Base-by-base conservation (phyloP, 139 green algal species). In the Chlamydomonas sp. region DNA sequence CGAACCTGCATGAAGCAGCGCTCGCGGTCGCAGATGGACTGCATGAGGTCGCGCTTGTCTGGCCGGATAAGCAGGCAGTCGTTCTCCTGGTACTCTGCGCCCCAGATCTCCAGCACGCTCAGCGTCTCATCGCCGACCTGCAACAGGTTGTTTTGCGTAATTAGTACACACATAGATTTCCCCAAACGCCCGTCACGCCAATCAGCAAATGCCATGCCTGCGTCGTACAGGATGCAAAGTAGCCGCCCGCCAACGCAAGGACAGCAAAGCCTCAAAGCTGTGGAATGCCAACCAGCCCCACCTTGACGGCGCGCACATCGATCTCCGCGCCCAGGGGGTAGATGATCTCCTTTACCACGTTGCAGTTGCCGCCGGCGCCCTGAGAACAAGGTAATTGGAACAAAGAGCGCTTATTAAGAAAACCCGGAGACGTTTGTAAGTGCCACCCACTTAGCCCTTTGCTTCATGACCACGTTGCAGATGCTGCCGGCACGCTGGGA, bases 291-390 rank as follows among this genome's bases (percentile, higher is more conserved):
- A 63, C 17, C 63, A 64, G 8, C 83, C 57, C 8, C 59, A 94
- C 88, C 86, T 92, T 95, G 68, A 98, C 94, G 59, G 92, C 92
- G 62, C 97, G 96, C 74, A 99, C 95, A 91, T 99, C 96, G 73
- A 99, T 98, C 88, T 98, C 84, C 1, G 95, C 98, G 14, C 98
- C 98, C 85, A 99, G 93, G 5, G 97, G 98, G 95, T 99, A 99
- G 87, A 99, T 98, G 92, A 99, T 98, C 94, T 99, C 98, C 96
- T 99, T 99, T 31, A 99, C 97, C 78, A 99, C 97, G 91, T 99
- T 99, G 95, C 98, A 99, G 94, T 99, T 99, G 86, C 98, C 98
- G 82, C 98, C 98, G 5, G 98, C 98, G 78, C 98, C 97, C 94
- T 99, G 95, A 81, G 63, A 80, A 80, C 14, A 17, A 80, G 10